Base-by-base conservation (phyloP, 2,329 filamentous ascomycete species). In the Samsoniella hepiali region DNA sequence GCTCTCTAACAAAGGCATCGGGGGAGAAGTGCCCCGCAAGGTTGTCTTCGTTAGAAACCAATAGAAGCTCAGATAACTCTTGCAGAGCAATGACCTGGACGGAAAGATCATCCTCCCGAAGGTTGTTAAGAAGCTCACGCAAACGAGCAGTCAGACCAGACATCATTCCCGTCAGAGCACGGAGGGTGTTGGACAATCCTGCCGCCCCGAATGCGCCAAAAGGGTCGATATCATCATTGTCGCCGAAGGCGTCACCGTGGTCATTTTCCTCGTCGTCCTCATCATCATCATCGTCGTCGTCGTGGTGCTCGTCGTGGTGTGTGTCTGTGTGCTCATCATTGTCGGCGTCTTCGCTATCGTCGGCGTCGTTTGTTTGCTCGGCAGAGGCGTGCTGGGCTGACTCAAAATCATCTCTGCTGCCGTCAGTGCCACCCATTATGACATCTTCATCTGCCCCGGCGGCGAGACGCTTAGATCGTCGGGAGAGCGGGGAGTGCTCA, bases 1-100 rank as follows among this genome's bases (percentile, higher is more conserved):
- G 82, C 77, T 99, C 95, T 77, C 97, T 97, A 63, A 99, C 92
- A 72, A 95, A 98, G 9, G 91, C 85, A 76, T 99, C 95, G 2
- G 95, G 92, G 1, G 91, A 91, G 74, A 99, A 98, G 72, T 97
- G 92, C 5, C 95, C 95, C 1, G 94, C 91, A 11, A 99, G 83
- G 68, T 96, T 97, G 73, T 99, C 95, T 77, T 99, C 95, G 68
- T 95, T 98, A 11, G 94, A 97, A 44, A 99, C 91, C 36, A 99
- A 82, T 5, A 99, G 81, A 61, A 98, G 88, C 75, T 99, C 93
- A 0, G 94, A 97, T 7, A 99, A 82, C 69, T 98, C 94, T 75
- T 96, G 91, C 36, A 99, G 80, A 34, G 94, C 95, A 71, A 97
- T 93, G 68, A 97, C 82, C 78, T 99, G 96, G 45, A 95, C 79